A percentile compares a stretch with the other conserved stretches of the same genome.
Evolutionary conservation across 805 yeast genomes (phyloP).

Genomic region (Pichia nakasei): DNA sequence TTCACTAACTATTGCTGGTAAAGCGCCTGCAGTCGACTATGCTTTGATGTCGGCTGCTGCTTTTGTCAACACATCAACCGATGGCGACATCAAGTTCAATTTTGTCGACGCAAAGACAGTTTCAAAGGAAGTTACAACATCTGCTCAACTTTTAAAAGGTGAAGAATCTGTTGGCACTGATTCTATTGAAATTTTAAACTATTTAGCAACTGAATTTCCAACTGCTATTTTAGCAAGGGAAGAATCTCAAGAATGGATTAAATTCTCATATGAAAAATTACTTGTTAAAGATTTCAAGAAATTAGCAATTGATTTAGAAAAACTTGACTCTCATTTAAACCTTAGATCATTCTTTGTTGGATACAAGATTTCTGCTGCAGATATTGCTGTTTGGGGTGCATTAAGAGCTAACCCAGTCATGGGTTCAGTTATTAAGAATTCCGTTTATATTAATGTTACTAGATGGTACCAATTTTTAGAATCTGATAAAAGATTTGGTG

Average conservation of each 20-base stretch:
- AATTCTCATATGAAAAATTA: slow-evolving; percentile 58
- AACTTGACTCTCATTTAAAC: slow-evolving; percentile 74
- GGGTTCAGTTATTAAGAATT: slow-evolving; percentile 82
- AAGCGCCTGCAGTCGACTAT: slow-evolving; percentile 79
- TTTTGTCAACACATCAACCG: slow-evolving; percentile 48
- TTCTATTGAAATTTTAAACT: slow-evolving; percentile 37
- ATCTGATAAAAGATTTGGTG: slow-evolving; percentile 57
- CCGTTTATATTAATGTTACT: slow-evolving; percentile 74
- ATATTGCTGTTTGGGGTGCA: slow-evolving; percentile 88
- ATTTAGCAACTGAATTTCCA: slow-evolving; percentile 47
- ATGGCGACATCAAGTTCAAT: slow-evolving; percentile 47
- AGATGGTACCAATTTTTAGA: slow-evolving; percentile 88
- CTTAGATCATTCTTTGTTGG: slow-evolving; percentile 75
- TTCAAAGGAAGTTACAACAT: slow-evolving; percentile 31
- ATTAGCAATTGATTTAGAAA: slow-evolving; percentile 67
- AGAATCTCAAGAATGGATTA: slow-evolving; percentile 52
- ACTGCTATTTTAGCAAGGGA: slow-evolving; percentile 29
- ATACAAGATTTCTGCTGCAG: slow-evolving; percentile 62
- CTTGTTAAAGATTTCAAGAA: slow-evolving; percentile 83
- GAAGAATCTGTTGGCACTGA: slow-evolving; percentile 34
- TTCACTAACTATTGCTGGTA: slow-evolving; percentile 65
- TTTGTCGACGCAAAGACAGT: slow-evolving; percentile 67
- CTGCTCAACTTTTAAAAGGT: slow-evolving; percentile 36
- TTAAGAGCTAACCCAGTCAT: slow-evolving; percentile 88
- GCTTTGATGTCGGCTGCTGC: slow-evolving; percentile 71